Percentiles rank a stretch among this genome's conserved stretches.
Evolutionary conservation across 1,284 basidiomycete species (phyloP).

Genomic region (Cutaneotrichosporon mucoides): DNA sequence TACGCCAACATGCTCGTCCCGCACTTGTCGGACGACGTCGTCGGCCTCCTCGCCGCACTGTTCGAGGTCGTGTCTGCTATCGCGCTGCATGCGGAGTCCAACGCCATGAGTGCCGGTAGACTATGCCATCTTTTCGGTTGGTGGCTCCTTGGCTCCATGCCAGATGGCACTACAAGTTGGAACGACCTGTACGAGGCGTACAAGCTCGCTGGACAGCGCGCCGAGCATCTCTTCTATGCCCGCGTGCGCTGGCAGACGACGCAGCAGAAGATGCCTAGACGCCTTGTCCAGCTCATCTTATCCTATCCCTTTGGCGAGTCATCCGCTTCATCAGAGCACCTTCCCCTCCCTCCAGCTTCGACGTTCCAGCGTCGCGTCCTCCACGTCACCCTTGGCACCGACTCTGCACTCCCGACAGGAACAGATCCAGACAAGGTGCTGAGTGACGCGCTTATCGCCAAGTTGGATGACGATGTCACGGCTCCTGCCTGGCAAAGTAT

Average conservation of each 20-base stretch:
- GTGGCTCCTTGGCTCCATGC: conserved; percentile 29
- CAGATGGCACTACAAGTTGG: conserved; percentile 21
- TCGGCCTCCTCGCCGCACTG: conserved; percentile 27
- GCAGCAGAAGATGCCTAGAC: conserved; percentile 30
- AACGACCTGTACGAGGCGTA: conserved; percentile 34
- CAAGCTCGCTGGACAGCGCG: conserved; percentile 28
- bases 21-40: conserved; percentile 10
- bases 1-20: conserved; percentile 30
- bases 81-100: conserved; percentile 30
- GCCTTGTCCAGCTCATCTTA: conserved; percentile 32
- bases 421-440: conserved; percentile 16
- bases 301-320: conserved; percentile 37
- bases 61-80: conserved; percentile 37
- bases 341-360: conserved; percentile 30
- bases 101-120: conserved; percentile 30
- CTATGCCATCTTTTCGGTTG: conserved; percentile 35
- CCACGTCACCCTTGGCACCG: conserved; percentile 25
- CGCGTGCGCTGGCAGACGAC: conserved; percentile 40
- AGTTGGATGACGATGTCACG: conserved; percentile 10
- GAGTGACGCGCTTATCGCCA: conserved; percentile 17
- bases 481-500: conserved; percentile 6
- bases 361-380: conserved; percentile 32
- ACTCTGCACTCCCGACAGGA: conserved; percentile 11
- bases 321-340: conserved; percentile 24
- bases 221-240: conserved; percentile 40